Conservation (phyloP, 257 asterid genomes). For the Primulina huaijiensis region DNA sequence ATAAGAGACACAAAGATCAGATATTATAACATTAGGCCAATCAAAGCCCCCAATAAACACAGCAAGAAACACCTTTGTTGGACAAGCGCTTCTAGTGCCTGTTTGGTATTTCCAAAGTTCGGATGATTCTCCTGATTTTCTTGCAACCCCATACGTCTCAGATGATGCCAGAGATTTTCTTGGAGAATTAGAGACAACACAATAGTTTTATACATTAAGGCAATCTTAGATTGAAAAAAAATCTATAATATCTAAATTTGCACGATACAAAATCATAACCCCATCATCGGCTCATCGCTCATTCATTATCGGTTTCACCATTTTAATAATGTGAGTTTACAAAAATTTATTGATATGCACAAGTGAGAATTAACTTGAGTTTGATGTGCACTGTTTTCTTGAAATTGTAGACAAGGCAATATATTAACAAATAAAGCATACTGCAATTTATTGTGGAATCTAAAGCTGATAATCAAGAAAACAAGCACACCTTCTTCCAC, state of each 20-base stretch:
- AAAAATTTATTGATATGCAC: neutral
- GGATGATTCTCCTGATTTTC: conserved; percentile 77
- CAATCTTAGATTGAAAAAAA: neutral
- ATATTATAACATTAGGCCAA: conserved; percentile 9
- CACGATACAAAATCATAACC: neutral
- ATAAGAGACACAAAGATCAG: conserved; percentile 20
- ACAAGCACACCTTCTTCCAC: conserved; percentile 64
- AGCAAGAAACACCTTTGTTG: conserved; percentile 68
- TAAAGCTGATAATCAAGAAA: conserved; percentile 6
- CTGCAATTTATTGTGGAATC: neutral
- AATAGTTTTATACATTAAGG: conserved; percentile 10
- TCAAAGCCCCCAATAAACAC: conserved; percentile 15
- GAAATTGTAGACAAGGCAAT: neutral
- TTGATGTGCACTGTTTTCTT: neutral
- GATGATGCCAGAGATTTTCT: conserved; percentile 89
- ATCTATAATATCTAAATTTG: neutral
- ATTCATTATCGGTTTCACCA: neutral
- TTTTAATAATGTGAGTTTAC: neutral
- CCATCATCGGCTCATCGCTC: neutral
- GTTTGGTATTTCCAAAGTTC: conserved; percentile 54
- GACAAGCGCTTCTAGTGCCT: conserved; percentile 61
- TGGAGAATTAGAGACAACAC: conserved; percentile 21
- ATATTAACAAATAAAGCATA: neutral
- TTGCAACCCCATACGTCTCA: conserved; percentile 75
- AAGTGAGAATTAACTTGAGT: neutral